Percentiles rank a stretch among this genome's conserved stretches.
These are phyloP conservation scores for Colletotrichum echinochloae DNA, from an alignment of 2,329 filamentous ascomycete species.

Conservation along the genomic window DNA sequence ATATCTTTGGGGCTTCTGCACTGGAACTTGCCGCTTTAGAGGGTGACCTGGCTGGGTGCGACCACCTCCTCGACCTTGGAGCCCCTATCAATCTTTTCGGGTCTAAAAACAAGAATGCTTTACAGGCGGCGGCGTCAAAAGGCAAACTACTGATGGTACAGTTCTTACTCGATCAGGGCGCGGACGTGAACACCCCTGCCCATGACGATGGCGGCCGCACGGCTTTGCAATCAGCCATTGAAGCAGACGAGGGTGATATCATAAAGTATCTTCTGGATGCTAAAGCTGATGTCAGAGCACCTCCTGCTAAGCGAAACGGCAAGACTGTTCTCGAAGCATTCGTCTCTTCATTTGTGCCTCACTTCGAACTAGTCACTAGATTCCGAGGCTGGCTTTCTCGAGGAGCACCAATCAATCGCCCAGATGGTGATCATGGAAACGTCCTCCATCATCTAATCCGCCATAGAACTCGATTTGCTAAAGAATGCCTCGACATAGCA, in stretches of 20 bases:
- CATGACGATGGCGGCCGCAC: background rate
- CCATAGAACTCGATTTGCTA: accelerated
- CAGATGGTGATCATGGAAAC: background rate
- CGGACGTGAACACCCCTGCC: background rate
- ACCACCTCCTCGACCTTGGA: background rate
- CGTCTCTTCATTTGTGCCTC: too few relatives aligned
- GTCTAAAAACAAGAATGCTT: accelerated
- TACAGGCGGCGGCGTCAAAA: background rate
- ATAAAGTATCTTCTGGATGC: background rate
- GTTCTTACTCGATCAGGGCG: background rate
- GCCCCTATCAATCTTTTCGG: background rate
- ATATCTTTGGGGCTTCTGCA: background rate
- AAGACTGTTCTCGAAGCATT: background rate
- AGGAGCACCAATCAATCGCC: background rate
- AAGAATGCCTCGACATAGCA: background rate
- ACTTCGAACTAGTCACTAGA: too few relatives aligned
- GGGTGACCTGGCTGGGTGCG: background rate
- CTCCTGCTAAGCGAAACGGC: background rate
- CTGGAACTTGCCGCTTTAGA: background rate
- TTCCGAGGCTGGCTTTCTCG: background rate
- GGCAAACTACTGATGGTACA: background rate
- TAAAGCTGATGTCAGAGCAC: background rate
- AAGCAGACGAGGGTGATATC: accelerated
- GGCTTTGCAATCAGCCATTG: background rate
- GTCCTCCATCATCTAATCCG: background rate